A percentile compares a stretch with the other conserved stretches of the same genome.
Conservation (phyloP, 148 eudicot genomes). For the Rheum nobile region DNA sequence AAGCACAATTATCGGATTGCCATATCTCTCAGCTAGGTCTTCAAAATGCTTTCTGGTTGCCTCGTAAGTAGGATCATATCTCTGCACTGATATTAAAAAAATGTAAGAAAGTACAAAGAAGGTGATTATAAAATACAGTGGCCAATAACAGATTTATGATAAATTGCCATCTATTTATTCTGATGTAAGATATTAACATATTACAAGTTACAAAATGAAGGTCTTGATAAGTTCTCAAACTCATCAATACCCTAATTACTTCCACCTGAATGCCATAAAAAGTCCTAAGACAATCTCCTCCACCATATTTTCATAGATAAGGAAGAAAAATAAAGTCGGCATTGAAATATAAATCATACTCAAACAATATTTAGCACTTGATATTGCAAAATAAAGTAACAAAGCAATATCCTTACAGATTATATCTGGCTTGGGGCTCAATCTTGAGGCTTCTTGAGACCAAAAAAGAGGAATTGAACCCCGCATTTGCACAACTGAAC, state of each 20-base stretch:
- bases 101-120: not conserved
- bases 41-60: slow-evolving; percentile 88
- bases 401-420: slow-evolving; percentile 38
- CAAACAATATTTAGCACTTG: not conserved
- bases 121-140: not conserved
- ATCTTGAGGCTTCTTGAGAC: slow-evolving; percentile 96
- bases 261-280: not conserved
- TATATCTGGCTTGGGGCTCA: slow-evolving; percentile 97
- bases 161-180: not conserved
- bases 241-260: not conserved
- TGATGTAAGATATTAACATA: not conserved
- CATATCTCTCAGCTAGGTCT: slow-evolving; percentile 81
- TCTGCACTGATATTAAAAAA: slow-evolving; percentile 55
- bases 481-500: slow-evolving; percentile 98
- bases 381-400: not conserved
- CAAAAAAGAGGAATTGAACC: slow-evolving; percentile 98
- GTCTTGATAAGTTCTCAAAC: not conserved
- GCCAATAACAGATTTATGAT: not conserved
- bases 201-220: not conserved
- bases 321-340: not conserved
- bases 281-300: not conserved
- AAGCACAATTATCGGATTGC: slow-evolving; percentile 85
- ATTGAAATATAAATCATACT: not conserved
- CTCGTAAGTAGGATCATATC: slow-evolving; percentile 97
- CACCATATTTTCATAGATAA: not conserved